phyloP scores from a whole-genome alignment of 2,329 filamentous ascomycete species.

The Pseudogymnoascus sp. region DNA sequence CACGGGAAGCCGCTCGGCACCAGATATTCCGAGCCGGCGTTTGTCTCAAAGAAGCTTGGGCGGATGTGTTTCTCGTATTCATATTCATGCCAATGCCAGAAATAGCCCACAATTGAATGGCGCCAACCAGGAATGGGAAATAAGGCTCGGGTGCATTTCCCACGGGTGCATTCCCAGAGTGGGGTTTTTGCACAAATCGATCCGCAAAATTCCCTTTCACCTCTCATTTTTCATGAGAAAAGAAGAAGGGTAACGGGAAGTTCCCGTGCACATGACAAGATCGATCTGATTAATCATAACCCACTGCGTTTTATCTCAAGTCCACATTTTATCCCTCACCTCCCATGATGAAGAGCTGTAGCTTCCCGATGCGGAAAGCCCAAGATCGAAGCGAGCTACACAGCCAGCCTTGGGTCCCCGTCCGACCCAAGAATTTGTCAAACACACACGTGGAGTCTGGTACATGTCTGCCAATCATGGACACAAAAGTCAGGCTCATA shows the following conservation, averaged over 20 bases:
- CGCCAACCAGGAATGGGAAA: neutral
- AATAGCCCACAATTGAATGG: neutral
- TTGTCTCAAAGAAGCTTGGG: slow-evolving; percentile 2
- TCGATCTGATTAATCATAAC: neutral
- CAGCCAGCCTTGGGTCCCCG: neutral
- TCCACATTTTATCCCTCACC: neutral
- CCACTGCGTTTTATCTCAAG: neutral
- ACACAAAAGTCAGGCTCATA: neutral
- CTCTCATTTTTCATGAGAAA: neutral
- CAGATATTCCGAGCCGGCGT: neutral
- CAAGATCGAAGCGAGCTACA: neutral
- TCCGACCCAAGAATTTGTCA: slow-evolving; percentile 1
- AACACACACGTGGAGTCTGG: neutral
- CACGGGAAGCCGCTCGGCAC: neutral
- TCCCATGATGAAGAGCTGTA: neutral
- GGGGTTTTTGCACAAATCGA: neutral
- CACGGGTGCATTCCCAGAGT: too few relatives aligned
- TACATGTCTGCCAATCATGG: neutral
- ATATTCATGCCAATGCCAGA: neutral
- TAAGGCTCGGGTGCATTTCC: neutral
- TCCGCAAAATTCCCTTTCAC: neutral
- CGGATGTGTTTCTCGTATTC: neutral
- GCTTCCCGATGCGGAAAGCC: neutral
- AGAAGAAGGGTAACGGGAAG: neutral
- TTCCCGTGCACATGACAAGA: neutral